Evolutionary conservation across 257 asterid species (phyloP).

Genomic region (Gentiana dahurica): DNA sequence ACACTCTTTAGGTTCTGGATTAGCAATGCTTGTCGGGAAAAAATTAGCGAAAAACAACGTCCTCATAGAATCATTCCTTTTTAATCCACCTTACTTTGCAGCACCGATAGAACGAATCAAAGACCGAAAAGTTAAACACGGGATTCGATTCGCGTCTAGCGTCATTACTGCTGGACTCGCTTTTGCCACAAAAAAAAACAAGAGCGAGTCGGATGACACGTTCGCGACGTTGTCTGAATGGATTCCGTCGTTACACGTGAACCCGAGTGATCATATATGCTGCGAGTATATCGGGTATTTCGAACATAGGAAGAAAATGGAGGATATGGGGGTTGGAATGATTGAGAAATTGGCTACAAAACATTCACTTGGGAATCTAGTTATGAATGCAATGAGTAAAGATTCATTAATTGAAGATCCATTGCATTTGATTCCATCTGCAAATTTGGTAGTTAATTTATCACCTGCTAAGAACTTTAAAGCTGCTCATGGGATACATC

Average conservation of each 20-base stretch:
- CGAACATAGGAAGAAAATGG: conserved; percentile 75
- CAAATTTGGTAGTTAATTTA: conserved; percentile 43
- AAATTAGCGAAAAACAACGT: conserved; percentile 54
- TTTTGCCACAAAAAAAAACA: conserved; percentile 48
- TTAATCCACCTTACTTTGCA: conserved; percentile 80
- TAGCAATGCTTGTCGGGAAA: conserved; percentile 80
- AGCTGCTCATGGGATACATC: conserved; percentile 91
- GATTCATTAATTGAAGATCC: conserved; percentile 46
- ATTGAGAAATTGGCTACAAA: conserved; percentile 74
- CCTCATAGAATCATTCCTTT: conserved; percentile 53
- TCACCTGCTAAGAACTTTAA: conserved; percentile 40
- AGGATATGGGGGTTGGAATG: conserved; percentile 59
- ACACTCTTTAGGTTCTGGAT: conserved; percentile 83
- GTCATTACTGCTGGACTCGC: conserved; percentile 85
- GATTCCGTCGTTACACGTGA: conserved; percentile 63
- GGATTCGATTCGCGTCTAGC: conserved; percentile 69
- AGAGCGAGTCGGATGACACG: conserved; percentile 27
- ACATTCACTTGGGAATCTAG: conserved; percentile 68
- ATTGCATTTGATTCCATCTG: conserved; percentile 78
- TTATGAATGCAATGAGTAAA: conserved; percentile 54
- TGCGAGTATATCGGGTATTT: conserved; percentile 79
- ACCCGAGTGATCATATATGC: conserved; percentile 62
- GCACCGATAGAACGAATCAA: conserved; percentile 76
- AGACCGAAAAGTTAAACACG: conserved; percentile 59
- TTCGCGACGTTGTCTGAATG: conserved; percentile 47